Conservation (phyloP, 148 eudicot genomes). For the Euryodendron excelsum region DNA sequence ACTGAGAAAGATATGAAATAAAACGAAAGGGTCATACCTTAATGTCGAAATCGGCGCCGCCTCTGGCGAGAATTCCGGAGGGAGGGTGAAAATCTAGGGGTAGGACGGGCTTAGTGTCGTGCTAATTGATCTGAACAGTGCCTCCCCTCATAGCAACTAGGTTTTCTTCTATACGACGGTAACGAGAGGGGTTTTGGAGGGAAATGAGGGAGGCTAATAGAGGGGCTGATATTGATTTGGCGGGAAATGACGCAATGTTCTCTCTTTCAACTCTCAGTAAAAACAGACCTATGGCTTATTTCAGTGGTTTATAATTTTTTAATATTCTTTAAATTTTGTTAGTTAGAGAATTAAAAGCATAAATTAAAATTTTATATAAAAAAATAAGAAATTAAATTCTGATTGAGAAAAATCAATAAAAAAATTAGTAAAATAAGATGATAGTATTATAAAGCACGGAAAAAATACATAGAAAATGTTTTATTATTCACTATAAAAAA, state of each 20-base stretch:
- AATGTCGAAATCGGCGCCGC: constrained; percentile 92
- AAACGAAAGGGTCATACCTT: constrained; percentile 43
- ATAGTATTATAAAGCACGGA: too few species aligned
- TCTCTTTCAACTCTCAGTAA: too few species aligned
- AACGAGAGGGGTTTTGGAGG: neutral
- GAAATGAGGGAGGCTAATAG: neutral
- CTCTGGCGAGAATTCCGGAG: constrained; percentile 78
- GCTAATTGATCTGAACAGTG: constrained; percentile 95
- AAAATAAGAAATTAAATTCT: too few species aligned
- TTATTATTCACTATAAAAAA: too few species aligned
- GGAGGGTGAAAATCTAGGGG: constrained; percentile 93
- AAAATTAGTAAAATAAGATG: too few species aligned
- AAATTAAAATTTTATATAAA: too few species aligned
- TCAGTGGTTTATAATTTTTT: too few species aligned
- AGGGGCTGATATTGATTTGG: constrained; percentile 7
- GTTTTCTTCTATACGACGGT: neutral
- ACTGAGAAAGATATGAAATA: neutral
- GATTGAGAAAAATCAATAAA: too few species aligned
- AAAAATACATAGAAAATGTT: too few species aligned
- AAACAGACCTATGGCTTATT: too few species aligned
- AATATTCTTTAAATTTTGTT: too few species aligned
- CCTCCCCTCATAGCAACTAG: constrained; percentile 62
- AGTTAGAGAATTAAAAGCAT: too few species aligned
- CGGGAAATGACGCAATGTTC: neutral
- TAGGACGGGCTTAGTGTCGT: constrained; percentile 85